A percentile compares a stretch with the other conserved stretches of the same genome.
These are phyloP conservation scores for Lachnellula hyalina DNA, from an alignment of 2,329 filamentous ascomycete genomes.

Conservation along the genomic window DNA sequence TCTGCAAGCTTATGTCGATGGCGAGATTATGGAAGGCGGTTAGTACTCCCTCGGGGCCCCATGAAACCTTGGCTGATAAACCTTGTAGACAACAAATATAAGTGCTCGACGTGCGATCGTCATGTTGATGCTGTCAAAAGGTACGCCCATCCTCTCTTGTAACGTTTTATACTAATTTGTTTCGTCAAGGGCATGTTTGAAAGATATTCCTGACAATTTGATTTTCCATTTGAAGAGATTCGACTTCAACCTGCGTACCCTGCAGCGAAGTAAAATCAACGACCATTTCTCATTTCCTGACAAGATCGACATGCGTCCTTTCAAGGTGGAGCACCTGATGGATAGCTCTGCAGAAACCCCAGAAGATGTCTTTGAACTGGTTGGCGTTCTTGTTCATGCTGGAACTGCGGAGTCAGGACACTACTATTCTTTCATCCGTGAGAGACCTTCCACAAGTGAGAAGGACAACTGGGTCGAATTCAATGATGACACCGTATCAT, in stretches of 20 bases:
- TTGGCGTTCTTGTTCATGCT: constrained; percentile 90
- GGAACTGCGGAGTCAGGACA: constrained; percentile 92
- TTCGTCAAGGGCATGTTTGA: constrained; percentile 67
- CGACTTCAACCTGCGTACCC: constrained; percentile 70
- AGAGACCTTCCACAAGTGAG: constrained; percentile 55
- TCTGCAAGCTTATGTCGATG: constrained; percentile 89
- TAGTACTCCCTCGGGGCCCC: constrained; percentile 24
- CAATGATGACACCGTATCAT: constrained; percentile 78
- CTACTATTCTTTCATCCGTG: constrained; percentile 93
- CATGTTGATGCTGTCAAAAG: constrained; percentile 92
- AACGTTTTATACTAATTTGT: constrained; percentile 14
- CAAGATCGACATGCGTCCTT: constrained; percentile 79
- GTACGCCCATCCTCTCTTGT: constrained; percentile 35
- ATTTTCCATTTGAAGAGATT: constrained; percentile 94
- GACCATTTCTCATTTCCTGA: constrained; percentile 86
- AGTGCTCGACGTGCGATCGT: constrained; percentile 82
- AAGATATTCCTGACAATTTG: constrained; percentile 86
- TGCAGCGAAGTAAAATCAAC: constrained; percentile 88
- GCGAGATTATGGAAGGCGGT: constrained; percentile 92
- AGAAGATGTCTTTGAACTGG: constrained; percentile 82
- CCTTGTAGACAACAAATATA: constrained; percentile 84
- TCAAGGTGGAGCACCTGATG: constrained; percentile 80
- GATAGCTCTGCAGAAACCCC: constrained; percentile 49
- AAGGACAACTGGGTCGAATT: constrained; percentile 74
- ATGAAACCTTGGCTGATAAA: constrained; percentile 20